Evolutionary conservation across 2,329 filamentous ascomycete species (phyloP), one percentile per base, ranked within the genome.

Genomic region (Pseudopyrenochaeta lycopersici): DNA sequence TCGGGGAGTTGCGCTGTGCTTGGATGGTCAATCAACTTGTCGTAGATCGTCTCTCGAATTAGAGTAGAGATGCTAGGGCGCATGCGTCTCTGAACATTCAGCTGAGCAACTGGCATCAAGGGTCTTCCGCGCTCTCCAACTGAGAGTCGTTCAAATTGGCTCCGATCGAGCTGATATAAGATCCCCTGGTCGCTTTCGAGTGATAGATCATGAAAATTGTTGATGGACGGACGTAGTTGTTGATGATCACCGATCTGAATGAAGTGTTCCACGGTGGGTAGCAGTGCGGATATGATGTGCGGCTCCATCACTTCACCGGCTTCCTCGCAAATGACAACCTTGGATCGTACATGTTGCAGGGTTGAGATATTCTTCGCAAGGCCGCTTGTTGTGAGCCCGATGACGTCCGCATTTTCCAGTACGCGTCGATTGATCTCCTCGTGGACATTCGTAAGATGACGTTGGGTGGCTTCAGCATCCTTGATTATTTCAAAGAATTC

Each of bases 281-380:
- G 73, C 4, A 90, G 68, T 0, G 86, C 81, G 0, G 85, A 84
- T 1, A 90, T 67, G 2, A 84, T 75, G 53, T 90, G 87, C 0
- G 84, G 78, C 66, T 91, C 88, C 23, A 90, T 76, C 0, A 90
- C 84, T 56, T 91, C 88, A 0, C 83, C 88, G 1, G 88, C 88
- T 63, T 91, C 88, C 66, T 91, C 88, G 30, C 85, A 88, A 1
- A 90, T 67, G n/a, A 90, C 68, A 0, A 89, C 81, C 55, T 88
- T 88, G 23, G 77, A 74, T 5, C 73, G 64, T 1, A 88, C 54
- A 7, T 78, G 77, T 7, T 79, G 77, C 0, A 90, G 73, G 1
- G 83, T 58, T 0, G 77, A 70, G 0, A 85, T 68, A 12, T 84
- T 76, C 72, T 63, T 85, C 78, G 86, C 86, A 1, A 88, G 73